Evolutionary conservation across 2,329 filamentous ascomycete species (phyloP), one percentile per base, ranked within the genome.

Genomic region (Capronia epimyces): DNA sequence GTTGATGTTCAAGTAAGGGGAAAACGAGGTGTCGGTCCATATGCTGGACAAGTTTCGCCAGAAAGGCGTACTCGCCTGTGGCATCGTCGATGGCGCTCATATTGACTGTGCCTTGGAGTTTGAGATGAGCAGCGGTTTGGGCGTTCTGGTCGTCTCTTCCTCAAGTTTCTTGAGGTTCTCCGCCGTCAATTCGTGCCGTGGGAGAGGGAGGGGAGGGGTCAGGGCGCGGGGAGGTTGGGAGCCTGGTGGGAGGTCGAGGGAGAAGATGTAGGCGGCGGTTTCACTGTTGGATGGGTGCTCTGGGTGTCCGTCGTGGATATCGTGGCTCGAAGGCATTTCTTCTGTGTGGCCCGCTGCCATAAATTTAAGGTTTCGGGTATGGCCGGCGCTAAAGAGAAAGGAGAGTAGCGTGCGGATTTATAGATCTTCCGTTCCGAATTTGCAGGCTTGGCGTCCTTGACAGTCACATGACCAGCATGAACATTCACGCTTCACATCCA

Each of bases 11-110:
- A 68, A 98, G 84, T 59, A 98, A 81, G 61, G 93, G 93, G 75
- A 95, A 98, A 67, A 97, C 87, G 64, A 98, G 79, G 71, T 98
- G 93, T 63, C 93, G 84, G 77, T 96, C 93, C 71, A 98, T 87
- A 71, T 94, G 84, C 62, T 84, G 84, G 68, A 96, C 86, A 66
- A 98, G 78, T 73, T 90, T 89, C 64, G 89, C 87, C 64, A 96
- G 81, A 59, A 97, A 81, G 69, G 85, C 86, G 75, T 88, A 82
- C 69, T 86, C 76, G 50, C 60, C 69, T 82, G 81, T 65, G 79
- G 81, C 71, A 84, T 77, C 67, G 13, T 55, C 58, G 43, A 58
- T 9, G 24, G 52, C 15, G 40, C 43, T 47, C 50, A 53, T 53
- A 16, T 25, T 53, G 40, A 43, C 36, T 49, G 27, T 32, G 43